Base-by-base conservation (phyloP, 2,329 filamentous ascomycete species). In the Pseudonectria foliicola region DNA sequence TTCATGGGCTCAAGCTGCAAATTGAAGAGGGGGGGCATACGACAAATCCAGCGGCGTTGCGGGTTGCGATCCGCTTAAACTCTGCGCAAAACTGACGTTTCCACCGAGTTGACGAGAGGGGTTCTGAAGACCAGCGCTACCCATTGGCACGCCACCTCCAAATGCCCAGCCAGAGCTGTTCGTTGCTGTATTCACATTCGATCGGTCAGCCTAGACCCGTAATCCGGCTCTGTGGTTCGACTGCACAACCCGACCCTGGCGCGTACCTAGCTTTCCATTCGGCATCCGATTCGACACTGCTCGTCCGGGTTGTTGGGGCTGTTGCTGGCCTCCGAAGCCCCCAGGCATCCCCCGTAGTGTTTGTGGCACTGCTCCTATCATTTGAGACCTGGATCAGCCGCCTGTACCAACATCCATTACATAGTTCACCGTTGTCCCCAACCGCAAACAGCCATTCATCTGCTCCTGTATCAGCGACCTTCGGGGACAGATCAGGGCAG, bases 21-120 rank as follows among this genome's bases (percentile, higher is more conserved):
- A 16, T 28, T 31, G 14, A 29, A 31, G 35, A 13, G 16, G 30
- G 15, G 27, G 29, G 33, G 80, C 77, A 62, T 74, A 82, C 77
- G 76, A 78, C 38, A 75, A 64, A 55, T 82, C 78, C 40, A 82
- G 60, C 27, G 76, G 70, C 43, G 77, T 76, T 47, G 72, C 64
- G 48, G 74, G 70, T 59, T 80, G 76, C 38, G 77, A 79, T 43
- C 74, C 74, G 51, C 70, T 71, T 51, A 82, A 63, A 53, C 75
- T 81, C 56, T 82, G 77, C 31, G 77, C 77, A 60, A 82, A 82
- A 58, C 77, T 82, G 39, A 77, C 64, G 56, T 72, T 77, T 49
- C 75, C 67, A 43, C 70, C 68, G 51, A 76, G 60, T 62, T 77
- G 70, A 52, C 73, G 66, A 35, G 64, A 58, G 32, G 68, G 64